phyloP scores from a whole-genome alignment of 371 early-diverging fungal genomes.

The Vavraia culicis region DNA sequence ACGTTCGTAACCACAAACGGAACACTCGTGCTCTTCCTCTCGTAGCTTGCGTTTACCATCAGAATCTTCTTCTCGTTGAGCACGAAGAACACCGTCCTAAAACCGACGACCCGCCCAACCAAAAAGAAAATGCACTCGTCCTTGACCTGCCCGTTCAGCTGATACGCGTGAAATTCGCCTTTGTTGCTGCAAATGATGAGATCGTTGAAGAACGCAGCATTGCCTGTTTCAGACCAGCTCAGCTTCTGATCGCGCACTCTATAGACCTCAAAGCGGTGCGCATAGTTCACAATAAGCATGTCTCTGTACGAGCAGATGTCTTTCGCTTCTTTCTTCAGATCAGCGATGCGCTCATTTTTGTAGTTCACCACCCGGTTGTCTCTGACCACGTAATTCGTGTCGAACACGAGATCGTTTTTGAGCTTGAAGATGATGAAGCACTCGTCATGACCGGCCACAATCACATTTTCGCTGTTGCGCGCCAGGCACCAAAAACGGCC shows the following conservation, averaged over 20 bases:
- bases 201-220: neutral
- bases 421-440: constrained; percentile 84
- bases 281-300: constrained; percentile 18
- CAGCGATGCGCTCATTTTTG: constrained; percentile 3
- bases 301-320: constrained; percentile 9
- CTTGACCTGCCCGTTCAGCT: constrained; percentile 22
- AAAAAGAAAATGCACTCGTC: constrained; percentile 1
- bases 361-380: constrained; percentile 12
- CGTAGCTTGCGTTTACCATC: neutral
- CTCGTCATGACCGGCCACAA: constrained; percentile 60
- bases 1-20: constrained; percentile 1
- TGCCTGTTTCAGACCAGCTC: constrained; percentile 2
- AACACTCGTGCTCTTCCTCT: constrained; percentile 2
- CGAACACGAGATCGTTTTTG: constrained; percentile 8
- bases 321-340: constrained; percentile 6
- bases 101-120: constrained; percentile 4
- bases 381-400: constrained; percentile 6
- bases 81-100: constrained; percentile 5
- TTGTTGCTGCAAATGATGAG: neutral
- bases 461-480: constrained; percentile 51
- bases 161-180: constrained; percentile 9
- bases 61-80: constrained; percentile 10
- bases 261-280: neutral
- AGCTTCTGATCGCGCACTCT: constrained; percentile 1
- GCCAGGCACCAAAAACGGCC: constrained; percentile 88